Evolutionary conservation across 148 eudicot species (phyloP).

Genomic region (Tetragonia tetragonoides): DNA sequence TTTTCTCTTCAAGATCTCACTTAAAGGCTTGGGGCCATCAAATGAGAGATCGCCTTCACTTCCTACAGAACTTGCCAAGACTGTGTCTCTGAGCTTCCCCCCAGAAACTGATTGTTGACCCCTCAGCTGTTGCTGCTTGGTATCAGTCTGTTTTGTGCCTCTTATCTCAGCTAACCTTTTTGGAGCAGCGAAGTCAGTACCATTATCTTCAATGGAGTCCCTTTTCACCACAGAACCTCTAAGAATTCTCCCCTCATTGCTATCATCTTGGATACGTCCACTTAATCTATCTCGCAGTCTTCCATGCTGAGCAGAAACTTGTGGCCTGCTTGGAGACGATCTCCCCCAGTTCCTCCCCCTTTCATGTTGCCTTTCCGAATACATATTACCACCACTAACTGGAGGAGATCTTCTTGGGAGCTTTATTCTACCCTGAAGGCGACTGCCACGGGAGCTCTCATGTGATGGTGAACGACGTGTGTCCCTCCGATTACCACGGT

Average conservation of each 20-base stretch:
- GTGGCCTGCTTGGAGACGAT: slow-evolving; percentile 51
- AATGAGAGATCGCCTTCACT: slow-evolving; percentile 48
- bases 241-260: slow-evolving; percentile 31
- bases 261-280: slow-evolving; percentile 51
- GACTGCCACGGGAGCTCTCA: slow-evolving; percentile 53
- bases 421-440: slow-evolving; percentile 82
- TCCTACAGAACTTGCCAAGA: slow-evolving; percentile 34
- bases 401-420: slow-evolving; percentile 63
- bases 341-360: slow-evolving; percentile 47
- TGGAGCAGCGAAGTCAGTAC: slow-evolving; percentile 46
- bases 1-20: slow-evolving; percentile 88
- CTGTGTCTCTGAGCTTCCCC: slow-evolving; percentile 54
- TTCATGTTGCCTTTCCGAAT: slow-evolving; percentile 25
- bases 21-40: slow-evolving; percentile 90
- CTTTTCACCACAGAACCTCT: slow-evolving; percentile 39
- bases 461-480: slow-evolving; percentile 36
- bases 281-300: slow-evolving; percentile 68
- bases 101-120: slow-evolving; percentile 34
- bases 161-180: slow-evolving; percentile 67
- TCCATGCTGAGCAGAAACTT: slow-evolving; percentile 42
- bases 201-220: slow-evolving; percentile 32
- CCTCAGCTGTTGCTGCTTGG: slow-evolving; percentile 31
- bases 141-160: slow-evolving; percentile 39
- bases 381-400: slow-evolving; percentile 16
- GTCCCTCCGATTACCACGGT: slow-evolving; percentile 51